A percentile compares a stretch with the other conserved stretches of the same genome.
phyloP scores from a whole-genome alignment of 805 yeast species.

The Cyberlindnera mrakii region DNA sequence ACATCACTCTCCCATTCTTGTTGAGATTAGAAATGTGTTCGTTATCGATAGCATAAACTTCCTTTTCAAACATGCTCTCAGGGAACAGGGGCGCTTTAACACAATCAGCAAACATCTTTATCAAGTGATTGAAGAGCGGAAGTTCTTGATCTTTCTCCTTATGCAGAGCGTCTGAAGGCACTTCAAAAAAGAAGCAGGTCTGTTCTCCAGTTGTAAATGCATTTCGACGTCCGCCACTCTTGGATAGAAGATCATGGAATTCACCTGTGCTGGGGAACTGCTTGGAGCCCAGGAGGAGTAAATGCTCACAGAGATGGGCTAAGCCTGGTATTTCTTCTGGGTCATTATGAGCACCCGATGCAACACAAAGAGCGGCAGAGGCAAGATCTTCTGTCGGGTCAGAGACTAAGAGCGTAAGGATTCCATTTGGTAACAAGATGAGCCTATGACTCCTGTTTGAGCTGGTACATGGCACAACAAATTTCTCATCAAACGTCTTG shows the following conservation, averaged over 20 bases:
- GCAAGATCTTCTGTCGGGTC: slow-evolving; percentile 64
- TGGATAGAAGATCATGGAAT: slow-evolving; percentile 37
- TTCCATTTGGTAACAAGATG: slow-evolving; percentile 59
- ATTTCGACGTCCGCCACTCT: slow-evolving; percentile 52
- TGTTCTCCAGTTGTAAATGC: slow-evolving; percentile 67
- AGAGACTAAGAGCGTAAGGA: slow-evolving; percentile 61
- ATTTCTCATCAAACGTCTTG: slow-evolving; percentile 14
- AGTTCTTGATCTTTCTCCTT: slow-evolving; percentile 18
- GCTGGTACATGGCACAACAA: slow-evolving; percentile 30
- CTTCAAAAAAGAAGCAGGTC: slow-evolving; percentile 57
- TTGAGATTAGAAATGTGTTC: slow-evolving; percentile 57
- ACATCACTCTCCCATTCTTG: slow-evolving; percentile 39
- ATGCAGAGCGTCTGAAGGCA: slow-evolving; percentile 38
- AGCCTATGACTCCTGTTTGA: slow-evolving; percentile 36
- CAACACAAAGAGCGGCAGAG: slow-evolving; percentile 68
- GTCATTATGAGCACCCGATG: slow-evolving; percentile 77
- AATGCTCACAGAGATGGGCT: slow-evolving; percentile 88
- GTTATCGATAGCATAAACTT: slow-evolving; percentile 55
- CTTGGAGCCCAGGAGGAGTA: slow-evolving; percentile 53
- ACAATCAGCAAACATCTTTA: slow-evolving; percentile 45
- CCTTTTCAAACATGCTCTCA: slow-evolving; percentile 36
- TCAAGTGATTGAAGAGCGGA: slow-evolving; percentile 38
- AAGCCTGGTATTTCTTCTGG: slow-evolving; percentile 67
- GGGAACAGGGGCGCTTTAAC: slow-evolving; percentile 48
- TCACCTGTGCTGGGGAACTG: slow-evolving; percentile 41